A percentile compares a stretch with the other conserved stretches of the same genome.
Conservation (phyloP, 352 stramenopile species). For the Elongisporangium undulatum region DNA sequence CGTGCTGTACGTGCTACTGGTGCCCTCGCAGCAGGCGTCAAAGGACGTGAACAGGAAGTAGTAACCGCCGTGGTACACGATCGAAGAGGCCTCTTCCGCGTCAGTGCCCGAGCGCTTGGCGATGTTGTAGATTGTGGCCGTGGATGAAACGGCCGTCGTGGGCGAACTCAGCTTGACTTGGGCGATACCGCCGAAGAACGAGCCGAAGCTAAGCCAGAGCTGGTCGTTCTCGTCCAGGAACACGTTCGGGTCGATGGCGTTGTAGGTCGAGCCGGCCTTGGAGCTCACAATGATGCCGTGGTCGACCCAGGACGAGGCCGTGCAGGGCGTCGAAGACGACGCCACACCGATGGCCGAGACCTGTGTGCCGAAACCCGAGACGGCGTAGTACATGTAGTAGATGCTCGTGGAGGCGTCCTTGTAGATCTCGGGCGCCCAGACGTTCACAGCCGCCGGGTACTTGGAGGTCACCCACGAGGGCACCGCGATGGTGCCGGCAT, state of each 20-base stretch:
- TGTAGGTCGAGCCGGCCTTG: slow-evolving; percentile 37
- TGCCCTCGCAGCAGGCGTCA: slow-evolving; percentile 35
- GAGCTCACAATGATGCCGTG: slow-evolving; percentile 23
- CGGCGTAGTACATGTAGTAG: slow-evolving; percentile 61
- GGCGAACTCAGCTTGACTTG: slow-evolving; percentile 20
- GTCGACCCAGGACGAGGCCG: slow-evolving; percentile 33
- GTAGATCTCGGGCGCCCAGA: no score
- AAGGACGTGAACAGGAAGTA: slow-evolving; percentile 48
- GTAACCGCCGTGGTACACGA: slow-evolving; percentile 29
- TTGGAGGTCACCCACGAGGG: no score
- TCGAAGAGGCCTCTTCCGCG: slow-evolving; percentile 26
- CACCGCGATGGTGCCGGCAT: no score
- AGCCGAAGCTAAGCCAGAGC: no score
- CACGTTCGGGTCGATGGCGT: slow-evolving; percentile 50
- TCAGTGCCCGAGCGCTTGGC: slow-evolving; percentile 28
- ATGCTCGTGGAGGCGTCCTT: no score
- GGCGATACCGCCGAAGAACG: no score
- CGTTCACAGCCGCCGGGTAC: no score
- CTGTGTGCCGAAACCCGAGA: slow-evolving; percentile 42
- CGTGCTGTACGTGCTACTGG: no score
- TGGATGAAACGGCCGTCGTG: no score
- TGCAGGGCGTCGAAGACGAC: slow-evolving; percentile 38
- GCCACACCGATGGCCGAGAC: slow-evolving; percentile 39
- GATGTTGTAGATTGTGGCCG: slow-evolving; percentile 19
- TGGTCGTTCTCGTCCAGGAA: slow-evolving; percentile 27